Conservation (phyloP, 768 basidiomycete species). For the Phallus indusiatus region DNA sequence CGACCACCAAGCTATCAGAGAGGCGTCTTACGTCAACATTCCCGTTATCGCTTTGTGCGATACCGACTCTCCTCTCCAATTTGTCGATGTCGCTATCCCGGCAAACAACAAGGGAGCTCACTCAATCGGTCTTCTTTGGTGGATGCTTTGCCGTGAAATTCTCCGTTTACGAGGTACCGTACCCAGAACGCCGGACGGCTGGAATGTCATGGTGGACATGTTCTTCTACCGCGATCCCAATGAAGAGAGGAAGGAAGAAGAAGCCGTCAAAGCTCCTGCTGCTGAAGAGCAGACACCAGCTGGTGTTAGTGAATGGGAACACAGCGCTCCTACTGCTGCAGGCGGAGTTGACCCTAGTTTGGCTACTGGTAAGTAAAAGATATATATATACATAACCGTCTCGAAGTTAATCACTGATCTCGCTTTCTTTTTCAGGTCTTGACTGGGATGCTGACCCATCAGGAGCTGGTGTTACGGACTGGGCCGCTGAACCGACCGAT, state of each 20-base stretch:
- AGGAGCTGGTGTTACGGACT: constrained; percentile 52
- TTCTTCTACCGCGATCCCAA: constrained; percentile 99
- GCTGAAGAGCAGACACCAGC: constrained; percentile 44
- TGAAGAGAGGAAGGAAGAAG: constrained; percentile 97
- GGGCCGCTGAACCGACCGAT: constrained; percentile 74
- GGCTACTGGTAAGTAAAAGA: constrained; percentile 46
- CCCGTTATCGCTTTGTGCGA: constrained; percentile 99
- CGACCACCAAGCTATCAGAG: constrained; percentile 99
- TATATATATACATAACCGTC: constrained; percentile 12
- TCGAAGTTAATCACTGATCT: not conserved
- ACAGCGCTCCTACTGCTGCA: constrained; percentile 52
- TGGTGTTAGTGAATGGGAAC: constrained; percentile 61
- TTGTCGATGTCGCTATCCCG: constrained; percentile 97
- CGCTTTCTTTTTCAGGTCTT: constrained; percentile 32
- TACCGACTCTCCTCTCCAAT: constrained; percentile 95
- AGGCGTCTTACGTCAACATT: constrained; percentile 99
- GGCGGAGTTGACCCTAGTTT: constrained; percentile 73
- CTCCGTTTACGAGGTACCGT: constrained; percentile 92
- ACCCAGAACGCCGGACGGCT: constrained; percentile 83
- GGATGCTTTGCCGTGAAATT: constrained; percentile 94
- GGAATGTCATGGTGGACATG: constrained; percentile 99
- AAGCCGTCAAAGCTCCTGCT: constrained; percentile 71
- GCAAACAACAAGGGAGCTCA: constrained; percentile 99
- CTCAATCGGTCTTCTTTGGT: constrained; percentile 95
- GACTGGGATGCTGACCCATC: constrained; percentile 75